Base-by-base conservation (phyloP, 2,329 filamentous ascomycete species). In the Verticillium nubilum region DNA sequence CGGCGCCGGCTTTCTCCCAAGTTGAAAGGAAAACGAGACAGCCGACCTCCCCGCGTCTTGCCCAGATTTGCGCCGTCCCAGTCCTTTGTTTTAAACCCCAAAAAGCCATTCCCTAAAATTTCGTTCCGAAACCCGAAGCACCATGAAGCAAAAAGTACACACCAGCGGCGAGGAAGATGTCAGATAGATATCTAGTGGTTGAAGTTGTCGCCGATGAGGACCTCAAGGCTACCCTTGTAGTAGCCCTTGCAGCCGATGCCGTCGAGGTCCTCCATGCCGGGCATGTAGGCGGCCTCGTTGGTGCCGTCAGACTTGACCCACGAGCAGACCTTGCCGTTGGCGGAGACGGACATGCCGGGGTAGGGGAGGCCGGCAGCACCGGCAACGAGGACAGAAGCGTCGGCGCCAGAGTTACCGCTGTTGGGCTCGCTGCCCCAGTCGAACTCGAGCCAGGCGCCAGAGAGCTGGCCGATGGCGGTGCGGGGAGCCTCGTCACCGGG, bases 371-470 rank as follows among this genome's bases (percentile, higher is more conserved):
- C 61, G 57, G 65, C 62, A 28, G 66, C 61, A 65, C 75, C 72
- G 29, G 79, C 71, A 50, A 81, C 78, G 10, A 84, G 74, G 60
- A 74, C 75, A 4, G 79, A 82, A 62, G 76, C 79, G 59, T 84
- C 81, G 60, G 76, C 78, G 47, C 81, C 81, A 3, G 77, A 81
- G 76, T 77, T 81, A 59, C 68, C 71, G n/a, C 65, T 58, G 76
- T 84, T 84, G 70, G 69, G 69, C 0, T 62, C 35, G 72, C 75
- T 78, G 61, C 63, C 77, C 54, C 77, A 76, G 71, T 83, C 81
- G 58, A 76, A 78, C 74, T 84, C 81, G 68, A 75, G 64, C 80
- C 81, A 84, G 59, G 75, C 75, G 62, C 72, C 70, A 56, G 74
- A 73, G 60, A 71, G 78, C 67, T 79, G 73, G 62, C 79, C 79